Conservation (phyloP, 2,329 filamentous ascomycete genomes). For the Pseudogymnoascus sp. region DNA sequence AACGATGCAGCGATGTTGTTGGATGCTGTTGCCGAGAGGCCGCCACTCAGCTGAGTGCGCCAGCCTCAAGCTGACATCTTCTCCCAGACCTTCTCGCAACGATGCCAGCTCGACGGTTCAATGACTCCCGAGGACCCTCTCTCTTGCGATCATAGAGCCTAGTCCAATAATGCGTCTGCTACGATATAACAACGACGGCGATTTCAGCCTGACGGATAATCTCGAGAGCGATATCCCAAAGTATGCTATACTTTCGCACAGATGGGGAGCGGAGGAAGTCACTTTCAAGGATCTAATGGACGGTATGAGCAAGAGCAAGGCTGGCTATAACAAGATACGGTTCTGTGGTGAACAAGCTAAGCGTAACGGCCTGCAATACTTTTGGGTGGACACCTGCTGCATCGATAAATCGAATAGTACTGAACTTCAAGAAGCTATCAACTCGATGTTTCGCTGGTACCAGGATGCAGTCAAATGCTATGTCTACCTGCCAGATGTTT, state of each 20-base stretch:
- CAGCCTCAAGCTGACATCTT: slow-evolving; percentile 5
- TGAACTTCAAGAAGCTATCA: slow-evolving; percentile 13
- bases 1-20: slow-evolving; percentile 9
- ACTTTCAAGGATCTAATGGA: slow-evolving; percentile 10
- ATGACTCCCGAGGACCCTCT: slow-evolving; percentile 5
- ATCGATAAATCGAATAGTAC: slow-evolving; percentile 2
- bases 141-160: neutral
- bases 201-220: slow-evolving; percentile 11
- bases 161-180: slow-evolving; percentile 15
- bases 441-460: slow-evolving; percentile 10
- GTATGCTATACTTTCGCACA: slow-evolving; percentile 16
- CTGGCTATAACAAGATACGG: slow-evolving; percentile 10
- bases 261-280: slow-evolving; percentile 13
- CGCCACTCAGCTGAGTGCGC: neutral
- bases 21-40: slow-evolving; percentile 3
- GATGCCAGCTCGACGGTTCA: slow-evolving; percentile 9
- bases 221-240: slow-evolving; percentile 10
- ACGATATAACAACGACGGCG: slow-evolving; percentile 9
- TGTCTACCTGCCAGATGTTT: too few species aligned
- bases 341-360: slow-evolving; percentile 9
- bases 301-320: slow-evolving; percentile 9
- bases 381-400: too few species aligned
- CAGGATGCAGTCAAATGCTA: too few species aligned
- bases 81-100: slow-evolving; percentile 5
- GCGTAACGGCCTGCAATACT: slow-evolving; percentile 11